Conservation (phyloP, 768 basidiomycete species). For the Boletus speciosus region DNA sequence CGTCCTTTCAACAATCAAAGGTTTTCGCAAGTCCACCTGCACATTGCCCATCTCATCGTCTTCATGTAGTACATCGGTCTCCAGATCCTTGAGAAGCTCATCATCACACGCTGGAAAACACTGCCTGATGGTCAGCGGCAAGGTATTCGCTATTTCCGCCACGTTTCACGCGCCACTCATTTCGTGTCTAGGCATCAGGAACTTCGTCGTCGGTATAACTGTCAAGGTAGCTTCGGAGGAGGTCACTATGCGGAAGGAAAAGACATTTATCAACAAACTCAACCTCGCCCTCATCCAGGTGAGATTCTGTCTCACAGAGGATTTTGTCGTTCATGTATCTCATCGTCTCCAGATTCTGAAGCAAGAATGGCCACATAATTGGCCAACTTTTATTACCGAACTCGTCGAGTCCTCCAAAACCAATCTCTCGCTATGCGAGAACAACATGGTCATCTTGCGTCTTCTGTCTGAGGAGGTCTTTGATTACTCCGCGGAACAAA, state of each 20-base stretch:
- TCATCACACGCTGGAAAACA: conserved; percentile 93
- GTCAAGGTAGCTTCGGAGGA: conserved; percentile 95
- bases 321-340: conserved; percentile 3
- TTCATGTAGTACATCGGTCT: conserved; percentile 82
- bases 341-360: conserved; percentile 74
- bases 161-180: conserved; percentile 9
- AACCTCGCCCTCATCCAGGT: conserved; percentile 96
- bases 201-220: conserved; percentile 91
- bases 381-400: conserved; percentile 96
- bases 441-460: conserved; percentile 99
- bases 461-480: conserved; percentile 98
- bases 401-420: conserved; percentile 97
- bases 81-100: conserved; percentile 94
- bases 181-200: conserved; percentile 71
- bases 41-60: conserved; percentile 12
- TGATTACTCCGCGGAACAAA: conserved; percentile 96
- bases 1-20: conserved; percentile 84
- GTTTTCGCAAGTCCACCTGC: conserved; percentile 33
- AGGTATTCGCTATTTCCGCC: conserved; percentile 43
- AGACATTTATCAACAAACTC: conserved; percentile 92
- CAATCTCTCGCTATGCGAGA: conserved; percentile 94
- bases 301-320: conserved; percentile 17
- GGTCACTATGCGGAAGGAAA: conserved; percentile 81
- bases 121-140: conserved; percentile 91
- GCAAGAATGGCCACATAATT: conserved; percentile 99